Conservation (phyloP, 2,329 filamentous ascomycete genomes). For the Botrytis fabae region DNA sequence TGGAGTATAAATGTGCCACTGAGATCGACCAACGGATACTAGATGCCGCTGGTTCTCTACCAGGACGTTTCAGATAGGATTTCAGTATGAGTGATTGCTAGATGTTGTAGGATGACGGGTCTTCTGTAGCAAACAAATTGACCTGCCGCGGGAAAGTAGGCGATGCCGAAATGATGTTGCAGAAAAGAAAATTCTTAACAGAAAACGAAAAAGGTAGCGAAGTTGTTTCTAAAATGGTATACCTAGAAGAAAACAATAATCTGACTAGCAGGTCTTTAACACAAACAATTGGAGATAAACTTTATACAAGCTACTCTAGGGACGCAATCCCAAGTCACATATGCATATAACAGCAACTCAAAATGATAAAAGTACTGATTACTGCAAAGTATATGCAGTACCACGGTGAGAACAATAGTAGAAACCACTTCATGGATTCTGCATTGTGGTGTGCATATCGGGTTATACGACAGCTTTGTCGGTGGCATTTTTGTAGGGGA, state of each 20-base stretch:
- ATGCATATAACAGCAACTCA: neutral
- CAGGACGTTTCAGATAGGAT: neutral
- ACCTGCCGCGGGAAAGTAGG: neutral
- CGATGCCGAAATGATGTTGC: neutral
- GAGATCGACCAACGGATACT: conserved; percentile 3
- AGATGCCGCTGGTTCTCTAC: neutral
- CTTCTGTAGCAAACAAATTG: conserved; percentile 1
- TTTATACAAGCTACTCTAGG: neutral
- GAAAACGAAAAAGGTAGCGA: neutral
- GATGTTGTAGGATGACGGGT: neutral
- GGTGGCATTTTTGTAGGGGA: conserved; percentile 3
- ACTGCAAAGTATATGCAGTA: conserved; percentile 16
- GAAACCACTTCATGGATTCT: conserved; percentile 9
- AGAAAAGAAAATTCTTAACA: neutral
- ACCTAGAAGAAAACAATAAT: neutral
- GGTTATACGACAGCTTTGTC: conserved; percentile 21
- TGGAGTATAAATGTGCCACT: neutral
- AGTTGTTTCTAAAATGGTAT: neutral
- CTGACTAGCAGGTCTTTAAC: neutral
- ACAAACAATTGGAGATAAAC: neutral
- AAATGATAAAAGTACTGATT: conserved; percentile 11
- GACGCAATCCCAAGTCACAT: neutral
- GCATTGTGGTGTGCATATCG: conserved; percentile 19
- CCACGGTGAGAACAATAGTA: conserved; percentile 15
- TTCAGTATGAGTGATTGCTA: neutral